Evolutionary conservation across 495 filamentous ascomycete genomes (phyloP).

Genomic region (Astrothelium subdiscretum): DNA sequence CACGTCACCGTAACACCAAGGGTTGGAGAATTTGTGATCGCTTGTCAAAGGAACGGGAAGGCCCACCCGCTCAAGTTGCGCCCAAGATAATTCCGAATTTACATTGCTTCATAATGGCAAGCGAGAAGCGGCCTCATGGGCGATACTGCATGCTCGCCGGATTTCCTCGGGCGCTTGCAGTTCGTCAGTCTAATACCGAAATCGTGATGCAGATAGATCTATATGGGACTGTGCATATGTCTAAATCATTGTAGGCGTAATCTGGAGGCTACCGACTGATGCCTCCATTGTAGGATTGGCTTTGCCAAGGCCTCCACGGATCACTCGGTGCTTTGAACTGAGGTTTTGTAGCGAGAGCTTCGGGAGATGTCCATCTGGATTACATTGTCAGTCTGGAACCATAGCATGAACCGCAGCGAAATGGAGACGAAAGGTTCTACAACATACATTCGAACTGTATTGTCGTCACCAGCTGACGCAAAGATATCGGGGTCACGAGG

Average conservation of each 20-base stretch:
- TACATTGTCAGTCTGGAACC: neutral
- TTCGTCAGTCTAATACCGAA: neutral
- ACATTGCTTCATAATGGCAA: no score
- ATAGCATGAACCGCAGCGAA: neutral
- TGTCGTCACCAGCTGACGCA: conserved; percentile 84
- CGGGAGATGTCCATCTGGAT: neutral
- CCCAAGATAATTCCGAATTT: neutral
- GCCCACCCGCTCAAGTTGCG: neutral
- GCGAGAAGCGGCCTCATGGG: neutral
- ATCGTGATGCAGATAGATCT: neutral
- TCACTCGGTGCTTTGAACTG: neutral
- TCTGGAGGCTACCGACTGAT: neutral
- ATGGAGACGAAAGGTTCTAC: neutral
- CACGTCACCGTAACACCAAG: no score
- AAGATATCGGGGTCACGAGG: conserved; percentile 73
- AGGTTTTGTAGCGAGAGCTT: neutral
- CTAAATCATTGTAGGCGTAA: neutral
- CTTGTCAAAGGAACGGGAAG: neutral
- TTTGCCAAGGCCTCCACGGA: neutral
- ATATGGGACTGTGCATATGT: neutral
- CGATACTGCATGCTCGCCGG: neutral
- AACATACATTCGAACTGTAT: conserved; percentile 72
- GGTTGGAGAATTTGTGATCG: no score
- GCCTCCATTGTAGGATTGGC: neutral
- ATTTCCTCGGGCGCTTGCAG: neutral